Evolutionary conservation across 768 basidiomycete species (phyloP), one percentile per base, ranked within the genome.

Genomic region (Collybia nuda): DNA sequence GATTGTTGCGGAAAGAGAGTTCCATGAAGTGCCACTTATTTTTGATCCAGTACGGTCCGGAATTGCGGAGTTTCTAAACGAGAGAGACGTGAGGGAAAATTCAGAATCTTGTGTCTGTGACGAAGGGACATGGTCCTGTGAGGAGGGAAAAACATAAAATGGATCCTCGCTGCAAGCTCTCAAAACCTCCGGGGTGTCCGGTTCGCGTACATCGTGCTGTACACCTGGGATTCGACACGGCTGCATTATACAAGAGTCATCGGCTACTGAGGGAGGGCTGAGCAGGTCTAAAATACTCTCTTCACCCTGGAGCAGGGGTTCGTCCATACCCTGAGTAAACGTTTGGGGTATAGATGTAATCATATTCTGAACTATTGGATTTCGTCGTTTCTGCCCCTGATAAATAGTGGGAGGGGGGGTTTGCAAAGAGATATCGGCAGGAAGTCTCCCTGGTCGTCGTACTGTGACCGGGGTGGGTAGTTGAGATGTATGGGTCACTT

Each of bases 41-140:
- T 32, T 11, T 11, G 32, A 32, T 32, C 5, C 32, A 32, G 3
- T 14, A 18, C 8, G 18, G 19, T 19, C 17, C 5, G 38, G 35
- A 15, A 24, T 42, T 28, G 18, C 24, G 36, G 29, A 49, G 38
- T 40, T 41, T 49, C 45, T 53, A 39, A 36, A 55, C 5, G 14
- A 26, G 19, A 42, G 17, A 17, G 23, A 38, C 23, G 38, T 9
- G 14, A 36, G 23, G 40, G 7, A n/a, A 15, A 32, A 41, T 21
- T 36, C 41, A 37, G 23, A 41, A 19, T 52, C 45, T 42, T 73
- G 70, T 21, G 61, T 66, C 52, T 72, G 73, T 19, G 72, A 75
- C 4, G 70, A 73, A 17, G 68, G 72, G n/a, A 72, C 53, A 38
- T 49, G 26, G 0, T 45, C 50, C 39, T 56, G 52, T 23, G 54